phyloP scores from a whole-genome alignment of 225 moss, liverwort and hornwort species.

The Sphagnum tenellum region DNA sequence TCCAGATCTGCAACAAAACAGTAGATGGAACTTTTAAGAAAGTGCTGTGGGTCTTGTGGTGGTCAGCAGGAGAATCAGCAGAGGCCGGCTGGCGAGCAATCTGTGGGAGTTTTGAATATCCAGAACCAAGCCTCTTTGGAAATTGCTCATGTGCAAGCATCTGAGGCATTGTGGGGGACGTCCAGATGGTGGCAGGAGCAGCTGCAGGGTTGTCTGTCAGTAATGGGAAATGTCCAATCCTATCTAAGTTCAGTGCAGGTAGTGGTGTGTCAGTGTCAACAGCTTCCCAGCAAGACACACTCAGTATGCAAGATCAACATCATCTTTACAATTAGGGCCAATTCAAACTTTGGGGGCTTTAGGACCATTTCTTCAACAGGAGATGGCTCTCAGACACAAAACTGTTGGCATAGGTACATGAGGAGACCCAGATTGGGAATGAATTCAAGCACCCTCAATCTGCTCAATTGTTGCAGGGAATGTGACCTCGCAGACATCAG shows the following conservation, averaged over 20 bases:
- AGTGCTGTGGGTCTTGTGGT: not conserved
- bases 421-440: not conserved
- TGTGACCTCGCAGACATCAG: not conserved
- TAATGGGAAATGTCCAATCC: slow-evolving; percentile 3
- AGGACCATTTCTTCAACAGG: not conserved
- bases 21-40: not conserved
- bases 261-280: not conserved
- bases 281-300: not conserved
- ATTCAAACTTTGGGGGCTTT: not conserved
- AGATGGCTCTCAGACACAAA: not conserved
- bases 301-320: too few species aligned
- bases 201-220: not conserved
- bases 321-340: not conserved
- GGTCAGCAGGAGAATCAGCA: not conserved
- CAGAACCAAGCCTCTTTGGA: not conserved
- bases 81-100: not conserved
- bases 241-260: not conserved
- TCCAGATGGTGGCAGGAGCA: not conserved
- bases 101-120: not conserved
- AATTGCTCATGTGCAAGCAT: not conserved
- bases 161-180: not conserved
- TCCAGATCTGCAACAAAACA: too few species aligned
- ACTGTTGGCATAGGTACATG: not conserved
- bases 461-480: not conserved
- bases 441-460: not conserved